Evolutionary conservation across 2,329 filamentous ascomycete genomes (phyloP), one percentile per base, ranked within the genome.

Genomic region (Aspergillus versicolor): DNA sequence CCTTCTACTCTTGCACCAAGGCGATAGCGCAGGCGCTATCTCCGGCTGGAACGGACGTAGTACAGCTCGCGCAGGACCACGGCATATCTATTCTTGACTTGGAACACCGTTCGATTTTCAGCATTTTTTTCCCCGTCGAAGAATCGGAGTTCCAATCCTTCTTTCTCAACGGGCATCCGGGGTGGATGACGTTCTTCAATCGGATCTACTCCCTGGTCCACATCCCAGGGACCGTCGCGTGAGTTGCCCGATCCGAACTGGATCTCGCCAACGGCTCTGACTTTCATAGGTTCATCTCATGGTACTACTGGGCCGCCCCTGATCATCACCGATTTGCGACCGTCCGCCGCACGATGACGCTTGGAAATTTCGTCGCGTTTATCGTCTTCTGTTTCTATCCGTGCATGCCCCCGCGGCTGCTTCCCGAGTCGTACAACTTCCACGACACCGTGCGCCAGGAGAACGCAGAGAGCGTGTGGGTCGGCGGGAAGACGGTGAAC

Each of bases 311-410:
- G 45, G 69, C 70, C 27, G 72, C 72, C 8, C 70, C 70, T 6
- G 75, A 75, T 47, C 77, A 82, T 4, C 72, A 77, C 5, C 70
- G 82, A 19, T 87, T 85, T 68, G 81, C 85, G 62, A 73, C 77
- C 8, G 79, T 82, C 34, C 79, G 84, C 53, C 77, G 84, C 27
- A 85, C 84, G 40, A 82, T 87, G 80, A 84, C 84, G 22, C 78
- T 86, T 63, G 83, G 82, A 63, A 88, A 88, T 61, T 75, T 86
- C 30, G 68, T 84, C 53, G 84, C 84, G 44, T 87, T 88, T 61
- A 63, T 82, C 60, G 77, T 84, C 58, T 88, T 88, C 67, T 84
- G 82, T n/a, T 71, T 83, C 22, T 87, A 82, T 75, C 85, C 85
- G 9, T 86, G 83, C 67, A 87, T 87, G 83, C 84, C 84, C 1